Base-by-base conservation (phyloP, 352 stramenopile genomes). In the Albugo laibachii region DNA sequence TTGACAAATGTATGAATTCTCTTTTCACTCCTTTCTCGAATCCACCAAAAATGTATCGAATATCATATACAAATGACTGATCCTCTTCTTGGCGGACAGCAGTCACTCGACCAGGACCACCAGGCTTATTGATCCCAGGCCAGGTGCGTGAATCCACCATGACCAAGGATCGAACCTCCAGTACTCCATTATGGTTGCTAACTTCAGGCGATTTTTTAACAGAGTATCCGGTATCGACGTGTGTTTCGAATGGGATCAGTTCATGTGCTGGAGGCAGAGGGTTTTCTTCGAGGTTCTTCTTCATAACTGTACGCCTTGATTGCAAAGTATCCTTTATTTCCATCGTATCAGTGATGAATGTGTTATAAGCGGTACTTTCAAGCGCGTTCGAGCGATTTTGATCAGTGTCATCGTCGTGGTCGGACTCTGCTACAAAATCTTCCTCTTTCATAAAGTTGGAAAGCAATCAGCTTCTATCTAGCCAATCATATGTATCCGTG, bases 101-200 rank as follows among this genome's bases (percentile, higher is more conserved):
- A 3, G 55, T 58, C 35, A 92, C 58, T 27, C 67, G 70, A 2
- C 71, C 79, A 0, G 75, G 59, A 13, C 79, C 79, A 45, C 79
- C 79, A 13, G 62, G 65, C 44, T 92, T 92, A 50, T 92, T 92
- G 50, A 92, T 92, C 0, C 79, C 76, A 5, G 79, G 79, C 79
- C 79, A 89, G 20, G 79, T 92, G 0, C 79, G 72, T 39, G 68
- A 64, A 11, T 80, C 66, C 41, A 85, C 73, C 24, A 77, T 58
- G 27, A 83, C 65, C 0, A 76, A 15, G 15, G 61, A 64, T 11
- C 71, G 66, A 8, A 69, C 58, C 12, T 65, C 46, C 14, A 80
- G 52, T 16, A 58, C 39, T 18, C 16, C 55, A 49, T 19, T 44
- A 21, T 12, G 43, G 20, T 36, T 24, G 1, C 13, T 50, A 4